Evolutionary conservation across 306 rosid species (phyloP).

Genomic region (Pyrus bretschneideri): DNA sequence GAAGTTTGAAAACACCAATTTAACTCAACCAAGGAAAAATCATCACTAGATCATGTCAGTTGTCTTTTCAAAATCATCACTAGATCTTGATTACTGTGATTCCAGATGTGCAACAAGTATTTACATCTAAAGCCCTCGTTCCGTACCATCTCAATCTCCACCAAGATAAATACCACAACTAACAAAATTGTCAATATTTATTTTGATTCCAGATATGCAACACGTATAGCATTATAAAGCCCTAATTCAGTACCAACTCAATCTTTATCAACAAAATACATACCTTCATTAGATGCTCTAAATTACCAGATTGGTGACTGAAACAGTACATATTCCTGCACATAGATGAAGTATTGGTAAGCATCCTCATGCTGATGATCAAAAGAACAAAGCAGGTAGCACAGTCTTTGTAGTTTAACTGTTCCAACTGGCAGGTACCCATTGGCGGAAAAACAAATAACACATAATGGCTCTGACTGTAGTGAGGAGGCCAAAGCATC

Average conservation of each 20-base stretch:
- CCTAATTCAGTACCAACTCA: constrained; percentile 4
- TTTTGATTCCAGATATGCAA: background rate
- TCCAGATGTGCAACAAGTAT: background rate
- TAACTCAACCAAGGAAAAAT: background rate
- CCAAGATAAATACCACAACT: too few species aligned
- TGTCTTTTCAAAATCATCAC: background rate
- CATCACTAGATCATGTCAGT: background rate
- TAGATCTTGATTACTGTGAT: background rate
- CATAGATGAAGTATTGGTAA: background rate
- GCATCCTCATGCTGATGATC: background rate
- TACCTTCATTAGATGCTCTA: constrained; percentile 99
- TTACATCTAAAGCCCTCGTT: too few species aligned
- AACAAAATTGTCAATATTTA: too few species aligned
- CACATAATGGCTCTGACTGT: background rate
- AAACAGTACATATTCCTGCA: constrained; percentile 95
- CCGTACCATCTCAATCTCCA: too few species aligned
- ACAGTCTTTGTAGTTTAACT: background rate
- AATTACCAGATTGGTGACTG: constrained; percentile 90
- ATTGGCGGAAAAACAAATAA: background rate
- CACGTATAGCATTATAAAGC: background rate
- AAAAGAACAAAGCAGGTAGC: background rate
- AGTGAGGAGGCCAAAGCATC: background rate
- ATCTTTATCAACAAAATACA: constrained; percentile 6
- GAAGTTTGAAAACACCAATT: background rate
- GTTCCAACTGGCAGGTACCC: background rate